phyloP scores from a whole-genome alignment of 306 rosid species.

The Malus asiatica region DNA sequence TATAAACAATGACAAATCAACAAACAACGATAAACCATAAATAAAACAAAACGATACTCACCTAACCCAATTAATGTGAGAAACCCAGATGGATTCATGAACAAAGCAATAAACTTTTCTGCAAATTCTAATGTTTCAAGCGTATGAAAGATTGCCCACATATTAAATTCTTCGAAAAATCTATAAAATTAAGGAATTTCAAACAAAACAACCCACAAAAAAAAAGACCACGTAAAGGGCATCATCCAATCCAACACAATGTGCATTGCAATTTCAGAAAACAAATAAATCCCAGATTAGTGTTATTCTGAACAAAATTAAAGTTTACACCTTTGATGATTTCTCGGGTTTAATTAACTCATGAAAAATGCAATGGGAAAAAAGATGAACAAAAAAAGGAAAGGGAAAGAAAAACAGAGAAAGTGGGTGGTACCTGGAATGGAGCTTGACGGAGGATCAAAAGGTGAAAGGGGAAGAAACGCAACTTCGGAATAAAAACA shows the following conservation, averaged over 20 bases:
- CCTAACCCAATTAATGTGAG: conserved; percentile 12
- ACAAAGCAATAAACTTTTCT: not conserved
- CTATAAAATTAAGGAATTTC: not conserved
- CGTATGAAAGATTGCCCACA: not conserved
- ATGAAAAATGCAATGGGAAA: not conserved
- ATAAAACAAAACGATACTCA: not conserved
- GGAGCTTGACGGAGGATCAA: conserved; percentile 28
- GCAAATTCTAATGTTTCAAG: not conserved
- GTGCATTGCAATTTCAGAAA: not conserved
- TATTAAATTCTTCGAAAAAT: not conserved
- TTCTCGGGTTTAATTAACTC: not conserved
- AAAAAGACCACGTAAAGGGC: not conserved
- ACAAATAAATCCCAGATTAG: not conserved
- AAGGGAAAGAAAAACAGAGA: not conserved
- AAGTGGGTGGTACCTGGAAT: conserved; percentile 29
- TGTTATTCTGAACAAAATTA: not conserved
- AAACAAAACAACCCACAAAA: not conserved
- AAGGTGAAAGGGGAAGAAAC: conserved; percentile 13
- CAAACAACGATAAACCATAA: conserved; percentile 30
- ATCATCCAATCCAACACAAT: not conserved
- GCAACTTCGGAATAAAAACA: conserved; percentile 15
- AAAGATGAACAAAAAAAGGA: not conserved
- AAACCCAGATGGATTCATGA: conserved; percentile 4
- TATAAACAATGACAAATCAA: conserved; percentile 25
- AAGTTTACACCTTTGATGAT: not conserved